These are phyloP conservation scores for Debaryomyces coudertii DNA, from an alignment of 1,139 yeast genomes.

Conservation along the genomic window DNA sequence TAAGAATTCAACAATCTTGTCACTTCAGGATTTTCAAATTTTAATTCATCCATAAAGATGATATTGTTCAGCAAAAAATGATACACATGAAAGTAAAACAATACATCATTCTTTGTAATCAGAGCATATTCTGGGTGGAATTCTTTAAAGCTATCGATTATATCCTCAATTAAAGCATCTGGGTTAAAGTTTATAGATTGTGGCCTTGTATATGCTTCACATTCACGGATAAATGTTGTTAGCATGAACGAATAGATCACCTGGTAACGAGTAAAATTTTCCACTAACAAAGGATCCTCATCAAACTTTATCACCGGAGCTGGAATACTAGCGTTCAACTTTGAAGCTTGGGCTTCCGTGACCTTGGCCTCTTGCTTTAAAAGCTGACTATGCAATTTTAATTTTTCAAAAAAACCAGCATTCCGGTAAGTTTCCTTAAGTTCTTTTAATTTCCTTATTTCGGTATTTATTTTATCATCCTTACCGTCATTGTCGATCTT, in stretches of 20 bases:
- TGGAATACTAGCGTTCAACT: slow-evolving; percentile 19
- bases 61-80: slow-evolving; percentile 35
- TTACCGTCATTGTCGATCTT: slow-evolving; percentile 16
- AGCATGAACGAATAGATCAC: slow-evolving; percentile 28
- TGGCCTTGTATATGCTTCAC: slow-evolving; percentile 19
- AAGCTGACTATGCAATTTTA: slow-evolving; percentile 28
- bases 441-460: slow-evolving; percentile 24
- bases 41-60: slow-evolving; percentile 35
- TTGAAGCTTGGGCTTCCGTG: slow-evolving; percentile 26
- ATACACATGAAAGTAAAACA: slow-evolving; percentile 32
- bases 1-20: slow-evolving; percentile 26
- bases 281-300: slow-evolving; percentile 25
- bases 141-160: slow-evolving; percentile 26
- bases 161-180: slow-evolving; percentile 21
- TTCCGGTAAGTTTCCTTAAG: slow-evolving; percentile 27
- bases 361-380: slow-evolving; percentile 30
- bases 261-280: slow-evolving; percentile 22
- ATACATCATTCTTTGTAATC: slow-evolving; percentile 32
- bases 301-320: slow-evolving; percentile 26
- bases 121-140: slow-evolving; percentile 25
- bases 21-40: slow-evolving; percentile 30
- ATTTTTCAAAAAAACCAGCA: slow-evolving; percentile 32
- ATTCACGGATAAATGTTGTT: slow-evolving; percentile 30
- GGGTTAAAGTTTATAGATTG: slow-evolving; percentile 22
- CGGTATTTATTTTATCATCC: slow-evolving; percentile 18